Conservation (phyloP, 2,329 filamentous ascomycete species). For the Fusarium sp. region DNA sequence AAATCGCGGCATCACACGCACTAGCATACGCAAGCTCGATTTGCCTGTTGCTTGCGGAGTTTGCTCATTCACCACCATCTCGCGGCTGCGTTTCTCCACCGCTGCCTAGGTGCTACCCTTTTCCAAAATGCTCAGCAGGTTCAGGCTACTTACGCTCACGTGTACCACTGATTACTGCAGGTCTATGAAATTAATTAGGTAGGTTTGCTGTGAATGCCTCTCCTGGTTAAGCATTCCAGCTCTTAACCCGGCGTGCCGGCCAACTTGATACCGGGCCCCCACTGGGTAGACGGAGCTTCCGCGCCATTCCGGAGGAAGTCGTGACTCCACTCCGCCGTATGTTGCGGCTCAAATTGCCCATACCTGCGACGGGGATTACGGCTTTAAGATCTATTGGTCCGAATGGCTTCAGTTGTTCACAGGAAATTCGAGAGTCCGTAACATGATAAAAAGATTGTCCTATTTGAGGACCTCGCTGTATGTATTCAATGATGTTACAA, state of each 20-base stretch:
- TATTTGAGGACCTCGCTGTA: conserved; percentile 24
- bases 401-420: neutral
- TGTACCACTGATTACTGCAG: neutral
- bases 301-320: conserved; percentile 22
- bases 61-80: neutral
- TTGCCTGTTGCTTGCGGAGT: conserved; percentile 17
- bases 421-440: neutral
- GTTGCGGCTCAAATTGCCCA: conserved; percentile 22
- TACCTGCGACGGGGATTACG: conserved; percentile 1
- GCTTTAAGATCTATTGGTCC: neutral
- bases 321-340: conserved; percentile 33
- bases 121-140: neutral
- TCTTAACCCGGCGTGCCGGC: conserved; percentile 5
- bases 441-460: conserved; percentile 8
- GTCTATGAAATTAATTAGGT: too few species aligned
- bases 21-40: conserved; percentile 26
- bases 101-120: conserved; percentile 35
- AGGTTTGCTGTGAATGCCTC: neutral
- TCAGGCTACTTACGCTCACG: neutral
- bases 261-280: conserved; percentile 6
- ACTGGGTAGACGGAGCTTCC: conserved; percentile 11
- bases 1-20: conserved; percentile 1
- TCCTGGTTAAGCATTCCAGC: conserved; percentile 19
- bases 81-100: conserved; percentile 30
- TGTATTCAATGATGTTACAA: conserved; percentile 37